A percentile compares a stretch with the other conserved stretches of the same genome.
Evolutionary conservation across 176 grass and related monocot genomes (phyloP).

Genomic region (Carex cristatella): DNA sequence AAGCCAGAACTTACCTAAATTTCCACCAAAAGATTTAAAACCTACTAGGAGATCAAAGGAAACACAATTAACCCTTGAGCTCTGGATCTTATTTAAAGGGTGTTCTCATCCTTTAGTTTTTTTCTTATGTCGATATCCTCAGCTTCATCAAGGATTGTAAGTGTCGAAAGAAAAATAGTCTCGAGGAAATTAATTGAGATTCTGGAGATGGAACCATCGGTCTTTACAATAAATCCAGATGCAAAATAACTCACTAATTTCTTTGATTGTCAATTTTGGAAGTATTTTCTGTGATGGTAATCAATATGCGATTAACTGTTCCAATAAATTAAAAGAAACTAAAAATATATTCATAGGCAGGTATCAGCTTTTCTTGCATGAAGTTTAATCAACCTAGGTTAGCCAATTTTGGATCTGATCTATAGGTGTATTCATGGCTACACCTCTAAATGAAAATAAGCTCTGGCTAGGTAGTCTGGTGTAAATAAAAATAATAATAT

Average conservation of each 20-base stretch:
- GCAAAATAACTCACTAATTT: slow-evolving; percentile 2
- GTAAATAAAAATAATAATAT: background rate
- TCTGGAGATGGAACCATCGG: background rate
- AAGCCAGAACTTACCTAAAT: background rate
- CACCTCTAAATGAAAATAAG: background rate
- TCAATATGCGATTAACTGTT: background rate
- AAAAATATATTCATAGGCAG: too few relatives aligned
- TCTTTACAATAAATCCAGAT: background rate
- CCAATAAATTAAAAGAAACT: background rate
- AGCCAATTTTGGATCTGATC: background rate
- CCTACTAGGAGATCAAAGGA: background rate
- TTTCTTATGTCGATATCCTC: background rate
- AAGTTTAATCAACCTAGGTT: background rate
- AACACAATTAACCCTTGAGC: background rate
- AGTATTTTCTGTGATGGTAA: background rate
- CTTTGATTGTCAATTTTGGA: background rate
- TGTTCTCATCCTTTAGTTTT: background rate
- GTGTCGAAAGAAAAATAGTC: background rate
- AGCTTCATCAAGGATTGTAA: background rate
- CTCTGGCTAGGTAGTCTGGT: background rate
- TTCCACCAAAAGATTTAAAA: background rate
- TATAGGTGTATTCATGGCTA: background rate
- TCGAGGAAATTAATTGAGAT: background rate
- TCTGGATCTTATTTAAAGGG: background rate
- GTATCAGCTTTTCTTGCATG: background rate